Percentiles rank a stretch among this genome's conserved stretches.
These are phyloP conservation scores for Pseudocohnilembus persalinus DNA, from an alignment of 169 alveolate genomes.

Conservation along the genomic window DNA sequence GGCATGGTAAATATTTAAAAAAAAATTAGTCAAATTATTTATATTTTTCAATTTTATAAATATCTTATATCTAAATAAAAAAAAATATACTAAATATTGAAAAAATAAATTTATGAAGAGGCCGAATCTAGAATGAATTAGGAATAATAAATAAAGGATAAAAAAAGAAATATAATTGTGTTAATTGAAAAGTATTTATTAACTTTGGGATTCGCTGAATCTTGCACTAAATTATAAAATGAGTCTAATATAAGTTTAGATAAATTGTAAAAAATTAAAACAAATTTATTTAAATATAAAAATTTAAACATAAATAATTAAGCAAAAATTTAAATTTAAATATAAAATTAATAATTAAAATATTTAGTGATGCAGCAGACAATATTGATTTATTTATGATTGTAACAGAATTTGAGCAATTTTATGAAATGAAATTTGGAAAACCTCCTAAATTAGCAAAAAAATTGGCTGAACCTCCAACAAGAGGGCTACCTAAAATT, in stretches of 20 bases:
- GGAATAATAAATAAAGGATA: conserved; percentile 67
- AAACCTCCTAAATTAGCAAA: conserved; percentile 73
- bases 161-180: conserved; percentile 72
- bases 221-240: conserved; percentile 60
- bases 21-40: no score
- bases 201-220: conserved; percentile 71
- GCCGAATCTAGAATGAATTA: conserved; percentile 75
- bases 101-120: no score
- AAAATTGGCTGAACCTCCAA: conserved; percentile 51
- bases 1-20: no score
- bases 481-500: conserved; percentile 15
- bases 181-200: conserved; percentile 65
- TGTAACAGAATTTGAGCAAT: conserved; percentile 84
- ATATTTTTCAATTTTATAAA: no score
- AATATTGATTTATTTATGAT: conserved; percentile 83
- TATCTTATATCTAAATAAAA: no score
- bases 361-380: conserved; percentile 74
- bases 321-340: not conserved
- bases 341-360: not conserved
- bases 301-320: not conserved
- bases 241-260: conserved; percentile 77
- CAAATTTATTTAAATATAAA: not conserved
- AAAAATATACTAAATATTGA: no score
- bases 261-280: conserved; percentile 37
- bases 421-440: conserved; percentile 75